Base-by-base conservation (phyloP, 1,284 basidiomycete species). In the Serendipita sp. region DNA sequence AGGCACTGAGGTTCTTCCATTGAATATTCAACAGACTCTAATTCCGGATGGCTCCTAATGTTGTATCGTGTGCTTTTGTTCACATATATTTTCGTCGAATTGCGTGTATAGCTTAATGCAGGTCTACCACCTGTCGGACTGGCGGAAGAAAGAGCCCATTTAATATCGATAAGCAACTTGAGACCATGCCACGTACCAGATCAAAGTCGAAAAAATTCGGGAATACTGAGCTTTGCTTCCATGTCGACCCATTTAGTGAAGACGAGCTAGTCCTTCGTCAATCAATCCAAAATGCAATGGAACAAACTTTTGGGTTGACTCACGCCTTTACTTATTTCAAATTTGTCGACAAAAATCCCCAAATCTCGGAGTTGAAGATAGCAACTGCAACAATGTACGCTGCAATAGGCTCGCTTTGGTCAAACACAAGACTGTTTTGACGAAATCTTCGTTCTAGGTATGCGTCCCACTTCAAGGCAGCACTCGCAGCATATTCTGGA, bases 261-360 rank as follows among this genome's bases (percentile, higher is more conserved):
- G 53, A 58, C 32, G 26, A 34, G 6, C 34, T 58, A 4, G 29
- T 58, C 8, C 53, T 58, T 32, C 53, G 32, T n/a, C 53, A 58
- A 58, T 8, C 53, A 2, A 35, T 58, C n/a, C 53, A 58, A 58
- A 30, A 58, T n/a, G 53, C 53, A n/a, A 30, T 58, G 29, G 26
- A 58, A 32, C 53, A 58, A 17, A 58, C 53, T 32, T 58, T 58
- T 58, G 53, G 53, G 8, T 32, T 58, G 26, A 32, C 53, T n/a
- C 17, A 29, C 22, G 53, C 53, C 22, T 58, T 58, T 32, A 58
- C 53, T 4, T 58, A 22, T 34, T 58, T 58, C 17, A 29, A 58
- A 10, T 58, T 58, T 32, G 53, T 58, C 10, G 8, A 10, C 22
- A 34, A 58, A 32, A 32, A 32, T n/a, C 29, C 15, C 10, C 26